Evolutionary conservation across 2,329 filamentous ascomycete genomes (phyloP), one percentile per base, ranked within the genome.

Genomic region (Phialemonium atrogriseum): DNA sequence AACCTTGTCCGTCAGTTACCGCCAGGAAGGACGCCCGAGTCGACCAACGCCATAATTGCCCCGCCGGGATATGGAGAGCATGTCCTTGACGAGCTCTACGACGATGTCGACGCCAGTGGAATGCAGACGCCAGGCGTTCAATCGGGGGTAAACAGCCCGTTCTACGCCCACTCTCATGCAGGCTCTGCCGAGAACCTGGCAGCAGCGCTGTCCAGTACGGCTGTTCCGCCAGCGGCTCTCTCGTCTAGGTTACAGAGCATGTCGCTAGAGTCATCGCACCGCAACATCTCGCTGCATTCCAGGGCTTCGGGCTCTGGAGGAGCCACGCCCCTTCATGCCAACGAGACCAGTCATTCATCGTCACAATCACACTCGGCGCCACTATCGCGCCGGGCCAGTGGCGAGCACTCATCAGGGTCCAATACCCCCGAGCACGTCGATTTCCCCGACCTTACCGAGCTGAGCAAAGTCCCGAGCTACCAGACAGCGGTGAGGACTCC

Each of bases 51-150:
- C 13, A 70, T 73, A 16, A 73, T 82, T 36, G 88, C 89, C 9
- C 91, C 91, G n/a, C 91, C 91, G 1, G 77, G 87, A 23, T 98
- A 98, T 47, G 87, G 86, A 37, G 77, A 89, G 47, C 91, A 96
- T 55, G 72, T 84, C 26, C 74, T 96, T 16, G 91, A 98, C 54
- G 80, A 85, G 52, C 68, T 96, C 2, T 98, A 94, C 58, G 85
- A 86, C 44, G 85, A 89, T 39, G 72, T 95, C 35, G 85, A 94
- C 46, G 70, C 76, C 7, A 77, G 70, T 32, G 85, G 84, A n/a
- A 83, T 88, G 52, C 80, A 87, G 58, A 88, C 84, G 0, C 83
- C 85, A 1, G 77, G 70, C 2, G 63, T 74, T 21, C 72, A 66
- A 61, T 80, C 84, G 33, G 79, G 80, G n/a, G 70, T 85, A 35